Base-by-base conservation (phyloP, 495 filamentous ascomycete genomes). In the Penicillium paradoxum region DNA sequence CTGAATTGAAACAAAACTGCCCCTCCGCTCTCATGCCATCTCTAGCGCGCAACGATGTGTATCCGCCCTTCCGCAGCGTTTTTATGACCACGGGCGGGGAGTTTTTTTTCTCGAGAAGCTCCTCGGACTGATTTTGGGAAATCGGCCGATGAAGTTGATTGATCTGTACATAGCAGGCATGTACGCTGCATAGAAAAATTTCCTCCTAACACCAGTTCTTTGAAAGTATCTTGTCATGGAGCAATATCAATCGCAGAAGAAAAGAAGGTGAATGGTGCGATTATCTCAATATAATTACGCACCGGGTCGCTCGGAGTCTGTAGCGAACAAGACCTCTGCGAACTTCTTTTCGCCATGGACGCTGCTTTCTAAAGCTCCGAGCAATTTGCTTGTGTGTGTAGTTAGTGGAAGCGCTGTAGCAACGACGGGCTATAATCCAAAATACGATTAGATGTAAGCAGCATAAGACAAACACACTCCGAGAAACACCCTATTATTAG, bases 91-190 rank as follows among this genome's bases (percentile, higher is more conserved):
- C 39, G 30, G 22, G 24, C 24, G 24, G 24, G 7, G 24, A 7
- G 3, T 43, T 45, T 43, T 45, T 44, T 53, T 50, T 54, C 46
- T 59, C 51, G 29, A 29, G 38, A 40, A 52, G 50, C 40, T 52
- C 49, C 45, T 19, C 43, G 54, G 56, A 49, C 46, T 14, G 40
- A 53, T 39, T 27, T 55, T 15, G 55, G 49, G 55, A 54, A 44
- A 45, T 45, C 25, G 55, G 53, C 39, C 52, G 52, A 58, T 62
- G 58, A 42, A 34, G 53, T 54, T 58, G 27, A 50, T 67, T 57
- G 54, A 66, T 69, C 61, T 74, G 71, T 74, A 74, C 68, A 74
- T 72, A 73, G 65, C 54, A 71, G 65, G 63, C 63, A 58, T 70
- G 71, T 74, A 70, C 66, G 71, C 66, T 68, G 64, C 64, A 67